These are phyloP conservation scores for Ascochyta viciae-villosae DNA, from an alignment of 2,329 filamentous ascomycete genomes.

Conservation along the genomic window DNA sequence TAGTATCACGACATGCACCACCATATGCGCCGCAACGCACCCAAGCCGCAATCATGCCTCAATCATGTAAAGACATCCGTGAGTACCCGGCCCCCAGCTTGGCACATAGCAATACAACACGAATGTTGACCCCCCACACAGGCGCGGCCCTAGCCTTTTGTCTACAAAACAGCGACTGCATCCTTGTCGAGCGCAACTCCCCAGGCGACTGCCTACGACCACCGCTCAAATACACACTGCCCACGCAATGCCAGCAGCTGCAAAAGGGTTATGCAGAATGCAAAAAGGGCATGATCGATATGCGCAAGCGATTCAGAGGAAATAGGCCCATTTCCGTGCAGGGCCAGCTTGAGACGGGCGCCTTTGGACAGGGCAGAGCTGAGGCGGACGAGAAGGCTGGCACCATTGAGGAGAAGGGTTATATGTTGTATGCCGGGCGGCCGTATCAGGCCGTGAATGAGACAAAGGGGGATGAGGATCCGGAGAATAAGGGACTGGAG, in stretches of 20 bases:
- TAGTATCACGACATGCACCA: neutral
- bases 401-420: slow-evolving; percentile 49
- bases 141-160: slow-evolving; percentile 92
- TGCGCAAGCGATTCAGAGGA: slow-evolving; percentile 97
- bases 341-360: slow-evolving; percentile 43
- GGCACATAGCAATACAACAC: too few relatives aligned
- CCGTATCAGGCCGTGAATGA: slow-evolving; percentile 40
- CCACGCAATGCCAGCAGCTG: slow-evolving; percentile 88
- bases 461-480: slow-evolving; percentile 39
- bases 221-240: slow-evolving; percentile 81
- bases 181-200: slow-evolving; percentile 87
- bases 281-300: slow-evolving; percentile 95
- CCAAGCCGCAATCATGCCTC: slow-evolving; percentile 70
- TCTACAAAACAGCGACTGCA: slow-evolving; percentile 94
- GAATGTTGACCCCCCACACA: slow-evolving; percentile 48
- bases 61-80: slow-evolving; percentile 97
- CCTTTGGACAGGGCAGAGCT: slow-evolving; percentile 37
- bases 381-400: slow-evolving; percentile 43
- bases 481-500: slow-evolving; percentile 29
- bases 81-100: slow-evolving; percentile 46
- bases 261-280: slow-evolving; percentile 91
- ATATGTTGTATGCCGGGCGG: slow-evolving; percentile 48
- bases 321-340: slow-evolving; percentile 76
- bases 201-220: slow-evolving; percentile 87
- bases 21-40: slow-evolving; percentile 7